phyloP scores from a whole-genome alignment of 2,329 filamentous ascomycete species.

The Curvularia lunata region DNA sequence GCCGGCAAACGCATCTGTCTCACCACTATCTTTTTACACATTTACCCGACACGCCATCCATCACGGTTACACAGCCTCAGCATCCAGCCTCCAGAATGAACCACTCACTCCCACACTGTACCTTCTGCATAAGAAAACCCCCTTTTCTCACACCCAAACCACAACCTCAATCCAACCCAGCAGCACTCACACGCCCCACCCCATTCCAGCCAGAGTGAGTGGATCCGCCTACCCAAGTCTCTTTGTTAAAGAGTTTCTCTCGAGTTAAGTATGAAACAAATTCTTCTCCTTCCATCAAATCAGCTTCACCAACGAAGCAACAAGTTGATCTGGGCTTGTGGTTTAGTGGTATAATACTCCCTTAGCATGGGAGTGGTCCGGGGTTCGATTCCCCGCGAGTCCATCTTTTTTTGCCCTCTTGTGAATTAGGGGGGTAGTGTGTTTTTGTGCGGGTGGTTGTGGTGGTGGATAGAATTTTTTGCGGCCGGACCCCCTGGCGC shows the following conservation, averaged over 20 bases:
- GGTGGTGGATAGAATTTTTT: neutral
- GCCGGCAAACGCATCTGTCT: too few relatives aligned
- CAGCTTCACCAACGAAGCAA: neutral
- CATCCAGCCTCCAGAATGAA: too few relatives aligned
- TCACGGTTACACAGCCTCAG: too few relatives aligned
- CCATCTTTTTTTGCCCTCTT: conserved; percentile 6
- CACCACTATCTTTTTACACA: too few relatives aligned
- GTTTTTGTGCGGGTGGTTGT: neutral
- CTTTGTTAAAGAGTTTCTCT: neutral
- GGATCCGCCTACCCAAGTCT: neutral
- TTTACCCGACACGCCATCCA: too few relatives aligned
- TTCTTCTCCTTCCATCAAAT: neutral
- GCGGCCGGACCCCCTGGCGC: neutral
- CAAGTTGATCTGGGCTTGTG: conserved; percentile 20
- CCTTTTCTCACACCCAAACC: too few relatives aligned
- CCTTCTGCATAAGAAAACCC: too few relatives aligned
- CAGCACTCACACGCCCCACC: too few relatives aligned
- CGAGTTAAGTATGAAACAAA: neutral
- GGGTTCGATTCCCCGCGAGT: conserved; percentile 17
- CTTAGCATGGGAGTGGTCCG: conserved; percentile 30
- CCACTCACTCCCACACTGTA: too few relatives aligned
- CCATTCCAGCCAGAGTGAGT: too few relatives aligned
- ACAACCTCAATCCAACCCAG: too few relatives aligned
- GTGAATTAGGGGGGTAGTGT: neutral
- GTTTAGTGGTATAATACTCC: conserved; percentile 33